A percentile compares a stretch with the other conserved stretches of the same genome.
phyloP scores from a whole-genome alignment of 139 green algal genomes.

The Pleodorina starrii region DNA sequence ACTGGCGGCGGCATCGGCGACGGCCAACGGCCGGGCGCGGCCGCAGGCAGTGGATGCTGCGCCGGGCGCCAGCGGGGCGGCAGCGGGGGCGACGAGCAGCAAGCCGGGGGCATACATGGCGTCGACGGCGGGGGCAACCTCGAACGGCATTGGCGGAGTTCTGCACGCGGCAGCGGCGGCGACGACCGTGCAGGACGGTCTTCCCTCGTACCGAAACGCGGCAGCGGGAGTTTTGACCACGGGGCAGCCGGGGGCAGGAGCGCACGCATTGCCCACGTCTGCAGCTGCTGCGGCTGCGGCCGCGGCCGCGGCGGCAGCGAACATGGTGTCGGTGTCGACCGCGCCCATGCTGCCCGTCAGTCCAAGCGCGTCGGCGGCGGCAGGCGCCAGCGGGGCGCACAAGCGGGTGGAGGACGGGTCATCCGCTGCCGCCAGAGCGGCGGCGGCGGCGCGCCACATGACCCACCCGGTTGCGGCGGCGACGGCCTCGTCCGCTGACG shows the following conservation, averaged over 20 bases:
- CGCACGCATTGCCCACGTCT: neutral
- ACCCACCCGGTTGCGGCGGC: neutral
- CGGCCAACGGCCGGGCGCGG: conserved; percentile 30
- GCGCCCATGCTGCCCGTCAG: neutral
- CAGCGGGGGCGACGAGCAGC: neutral
- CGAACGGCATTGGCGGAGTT: conserved; percentile 17
- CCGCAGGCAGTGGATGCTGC: conserved; percentile 1
- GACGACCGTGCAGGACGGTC: conserved; percentile 27
- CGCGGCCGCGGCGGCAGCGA: too few relatives aligned
- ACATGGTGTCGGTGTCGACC: neutral
- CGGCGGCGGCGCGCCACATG: conserved; percentile 34
- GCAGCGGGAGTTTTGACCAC: conserved; percentile 50
- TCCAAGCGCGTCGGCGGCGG: neutral
- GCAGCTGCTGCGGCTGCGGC: neutral
- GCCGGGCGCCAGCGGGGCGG: neutral
- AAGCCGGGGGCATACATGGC: conserved; percentile 36
- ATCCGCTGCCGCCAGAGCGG: neutral
- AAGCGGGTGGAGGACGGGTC: neutral
- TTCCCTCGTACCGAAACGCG: conserved; percentile 64
- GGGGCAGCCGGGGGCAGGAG: neutral
- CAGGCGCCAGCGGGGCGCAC: neutral
- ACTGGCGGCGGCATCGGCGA: conserved; percentile 40
- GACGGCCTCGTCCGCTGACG: neutral
- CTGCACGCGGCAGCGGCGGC: conserved; percentile 2
- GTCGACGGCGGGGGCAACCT: neutral